Evolutionary conservation across 164 flowering plant genomes (phyloP), one percentile per base, ranked within the genome.

Genomic region (Platanus orientalis): DNA sequence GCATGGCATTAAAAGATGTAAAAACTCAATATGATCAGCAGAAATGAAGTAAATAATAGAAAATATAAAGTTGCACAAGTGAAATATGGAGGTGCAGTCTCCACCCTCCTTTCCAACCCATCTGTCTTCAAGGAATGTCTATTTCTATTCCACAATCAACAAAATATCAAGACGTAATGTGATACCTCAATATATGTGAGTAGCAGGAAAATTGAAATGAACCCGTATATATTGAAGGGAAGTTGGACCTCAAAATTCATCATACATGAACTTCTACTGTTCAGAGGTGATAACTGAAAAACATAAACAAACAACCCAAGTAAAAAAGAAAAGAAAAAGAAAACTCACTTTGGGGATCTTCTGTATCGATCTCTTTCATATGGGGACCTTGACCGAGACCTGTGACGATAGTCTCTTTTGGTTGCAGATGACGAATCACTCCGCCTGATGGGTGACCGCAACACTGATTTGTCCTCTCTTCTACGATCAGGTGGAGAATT

Each of bases 301-400:
- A 17, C 34, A 27, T 23, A 34, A 49, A 30, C 9, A 26, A 28
- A 34, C 0, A 36, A 27, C 0, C 20, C 27, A 48, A 20, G 23
- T 20, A 40, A 30, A 24, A 25, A 27, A 58, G 23, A 62, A 42
- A 24, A 26, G 19, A 54, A 57, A 40, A 42, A 26, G 26, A 6
- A 51, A 14, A 16, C 24, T 59, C 50, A 76, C 79, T 74, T 70
- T 12, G 79, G 76, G 57, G 79, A 67, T 76, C 72, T 63, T 70
- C 68, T 69, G 45, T 58, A 36, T 59, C 39, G 71, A 39, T 72
- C 72, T 57, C 70, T 64, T 57, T 54, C 27, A 62, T 60, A 25
- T 25, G 76, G 79, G 53, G 76, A 78, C 68, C 79, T 69, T 36
- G 81, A 78, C 30, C 74, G 70, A 27, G 78, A 78, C 66, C 68